Evolutionary conservation across 2,329 filamentous ascomycete genomes (phyloP), one percentile per base, ranked within the genome.

Genomic region (Cyanodermella asteris): DNA sequence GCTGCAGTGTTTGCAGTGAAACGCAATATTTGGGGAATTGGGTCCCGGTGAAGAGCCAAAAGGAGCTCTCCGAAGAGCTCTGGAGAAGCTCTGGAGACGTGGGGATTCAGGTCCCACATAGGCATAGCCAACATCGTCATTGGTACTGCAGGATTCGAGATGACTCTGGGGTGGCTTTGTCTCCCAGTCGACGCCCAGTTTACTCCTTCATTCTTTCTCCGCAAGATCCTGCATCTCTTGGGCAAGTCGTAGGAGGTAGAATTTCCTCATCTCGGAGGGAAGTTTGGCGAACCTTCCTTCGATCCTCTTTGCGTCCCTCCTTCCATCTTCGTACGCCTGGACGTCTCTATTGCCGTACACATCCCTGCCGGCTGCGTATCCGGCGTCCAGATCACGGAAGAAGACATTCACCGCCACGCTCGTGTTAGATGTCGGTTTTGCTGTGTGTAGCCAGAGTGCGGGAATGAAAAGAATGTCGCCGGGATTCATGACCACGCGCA

Each of bases 361-460:
- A 43, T 91, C 81, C 34, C 70, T 63, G 1, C 81, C 80, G 1
- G 60, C 45, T 1, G 77, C 68, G 43, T 87, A 87, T 2, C 63
- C 67, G 3, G 44, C 51, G 3, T 67, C 52, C 7, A 87, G 53
- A 32, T 70, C 72, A 21, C 69, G 66, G 50, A 90, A 91, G 53
- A 91, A 91, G 15, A 84, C 63, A 42, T 91, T 91, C n/a, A 91
- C 70, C 1, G 77, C 77, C 6, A 91, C 56, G 36, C 76, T 81
- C 31, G 66, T 44, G 22, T 53, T 43, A 6, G 46, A 38, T 23
- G 60, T 55, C 1, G 72, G 69, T 1, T 61, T 57, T 2, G 70
- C 72, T 1, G 78, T 72, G 45, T 91, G 82, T 8, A 77, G 58
- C 81, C 82, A 91, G 36, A 87, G 59, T 1, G 77, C 66, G 0